phyloP scores from a whole-genome alignment of 345 rosid species.

The Isatis tinctoria region DNA sequence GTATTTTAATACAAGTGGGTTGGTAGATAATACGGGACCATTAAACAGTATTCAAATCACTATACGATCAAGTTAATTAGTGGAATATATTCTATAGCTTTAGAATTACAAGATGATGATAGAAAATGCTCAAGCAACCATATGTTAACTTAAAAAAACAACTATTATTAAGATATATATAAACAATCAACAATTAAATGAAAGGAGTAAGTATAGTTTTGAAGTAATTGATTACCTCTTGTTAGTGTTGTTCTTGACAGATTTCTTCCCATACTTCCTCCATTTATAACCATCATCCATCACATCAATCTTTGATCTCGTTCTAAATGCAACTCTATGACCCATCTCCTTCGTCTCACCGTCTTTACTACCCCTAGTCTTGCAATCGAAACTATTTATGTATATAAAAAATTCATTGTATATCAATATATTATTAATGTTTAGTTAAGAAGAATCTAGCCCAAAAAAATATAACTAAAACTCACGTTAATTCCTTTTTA shows the following conservation, averaged over 20 bases:
- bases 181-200: not conserved
- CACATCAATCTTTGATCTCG: conserved; percentile 70
- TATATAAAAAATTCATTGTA: not conserved
- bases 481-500: conserved; percentile 43
- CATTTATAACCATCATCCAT: conserved; percentile 95
- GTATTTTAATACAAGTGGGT: conserved; percentile 25
- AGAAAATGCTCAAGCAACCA: conserved; percentile 8
- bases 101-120: not conserved
- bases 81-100: conserved; percentile 16
- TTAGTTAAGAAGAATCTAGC: conserved; percentile 19
- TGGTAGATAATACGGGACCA: conserved; percentile 23
- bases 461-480: conserved; percentile 1
- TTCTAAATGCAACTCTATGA: conserved; percentile 72
- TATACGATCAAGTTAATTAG: conserved; percentile 10
- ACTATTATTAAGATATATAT: not conserved
- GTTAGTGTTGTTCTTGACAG: conserved; percentile 78
- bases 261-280: conserved; percentile 95
- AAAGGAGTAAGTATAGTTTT: not conserved
- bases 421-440: not conserved
- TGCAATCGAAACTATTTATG: not conserved
- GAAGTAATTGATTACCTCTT: conserved; percentile 53
- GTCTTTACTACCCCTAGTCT: conserved; percentile 30
- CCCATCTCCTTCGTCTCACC: conserved; percentile 36
- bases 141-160: not conserved
- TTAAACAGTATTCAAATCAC: conserved; percentile 19